Conservation (phyloP, 352 stramenopile species). For the Thalassiosira delicatula region DNA sequence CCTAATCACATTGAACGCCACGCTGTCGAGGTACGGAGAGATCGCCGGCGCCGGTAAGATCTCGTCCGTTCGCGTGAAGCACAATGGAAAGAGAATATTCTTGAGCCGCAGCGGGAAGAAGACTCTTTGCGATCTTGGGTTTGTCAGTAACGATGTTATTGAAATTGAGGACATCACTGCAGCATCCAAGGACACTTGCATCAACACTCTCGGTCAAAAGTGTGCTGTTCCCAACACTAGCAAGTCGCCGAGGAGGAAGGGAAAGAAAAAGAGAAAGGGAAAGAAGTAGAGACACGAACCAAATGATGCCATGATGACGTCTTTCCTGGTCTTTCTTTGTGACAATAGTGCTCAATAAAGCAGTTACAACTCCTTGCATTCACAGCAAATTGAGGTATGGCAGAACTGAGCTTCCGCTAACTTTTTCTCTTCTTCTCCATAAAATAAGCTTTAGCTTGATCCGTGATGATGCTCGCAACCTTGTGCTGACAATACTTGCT, state of each 20-base stretch:
- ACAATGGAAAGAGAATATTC: not conserved
- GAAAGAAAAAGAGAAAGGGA: constrained; percentile 4
- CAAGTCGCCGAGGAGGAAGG: not conserved
- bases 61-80: not conserved
- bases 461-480: too few relatives aligned
- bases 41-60: too few relatives aligned
- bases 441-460: too few relatives aligned
- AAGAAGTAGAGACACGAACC: too few relatives aligned
- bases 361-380: too few relatives aligned
- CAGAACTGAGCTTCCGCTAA: too few relatives aligned
- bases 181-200: not conserved
- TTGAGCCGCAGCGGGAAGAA: not conserved
- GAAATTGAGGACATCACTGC: not conserved
- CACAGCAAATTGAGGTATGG: too few relatives aligned
- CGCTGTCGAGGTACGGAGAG: not conserved
- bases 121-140: not conserved
- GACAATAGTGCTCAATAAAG: too few relatives aligned
- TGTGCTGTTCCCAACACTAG: not conserved
- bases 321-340: too few relatives aligned
- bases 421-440: too few relatives aligned
- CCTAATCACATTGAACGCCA: not conserved
- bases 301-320: too few relatives aligned
- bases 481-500: too few relatives aligned
- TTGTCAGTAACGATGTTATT: not conserved
- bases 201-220: not conserved